phyloP scores from a whole-genome alignment of 1,284 basidiomycete genomes.

The Salmacisia buchloeana region DNA sequence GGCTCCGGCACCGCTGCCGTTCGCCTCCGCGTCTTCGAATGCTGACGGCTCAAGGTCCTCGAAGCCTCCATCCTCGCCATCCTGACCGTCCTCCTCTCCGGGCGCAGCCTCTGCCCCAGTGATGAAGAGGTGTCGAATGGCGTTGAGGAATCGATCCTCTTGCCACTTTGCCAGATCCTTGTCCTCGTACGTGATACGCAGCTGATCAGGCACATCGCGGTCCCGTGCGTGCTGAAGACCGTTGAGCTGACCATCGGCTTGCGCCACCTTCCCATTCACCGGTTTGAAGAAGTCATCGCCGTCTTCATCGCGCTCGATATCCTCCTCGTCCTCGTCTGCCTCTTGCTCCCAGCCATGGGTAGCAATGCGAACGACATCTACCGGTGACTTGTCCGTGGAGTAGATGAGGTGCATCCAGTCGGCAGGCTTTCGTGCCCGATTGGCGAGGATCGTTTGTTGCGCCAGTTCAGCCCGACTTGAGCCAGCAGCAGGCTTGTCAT shows the following conservation, averaged over 20 bases:
- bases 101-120: conserved; percentile 67
- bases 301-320: conserved; percentile 14
- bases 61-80: conserved; percentile 51
- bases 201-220: conserved; percentile 63
- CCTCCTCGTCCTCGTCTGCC: conserved; percentile 32
- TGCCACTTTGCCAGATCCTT: conserved; percentile 68
- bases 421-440: conserved; percentile 48
- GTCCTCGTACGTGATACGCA: conserved; percentile 60
- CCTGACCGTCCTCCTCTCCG: conserved; percentile 49
- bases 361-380: conserved; percentile 59
- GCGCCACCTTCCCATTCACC: conserved; percentile 15
- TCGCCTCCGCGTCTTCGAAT: conserved; percentile 21
- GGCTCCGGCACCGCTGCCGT: background rate
- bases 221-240: conserved; percentile 48
- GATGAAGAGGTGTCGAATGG: conserved; percentile 83
- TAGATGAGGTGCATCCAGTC: conserved; percentile 88
- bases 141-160: conserved; percentile 75
- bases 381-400: conserved; percentile 63
- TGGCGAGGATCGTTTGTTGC: conserved; percentile 53
- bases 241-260: conserved; percentile 46
- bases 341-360: conserved; percentile 19
- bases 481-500: conserved; percentile 2
- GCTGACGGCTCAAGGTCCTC: conserved; percentile 41
- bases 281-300: conserved; percentile 70
- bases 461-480: conserved; percentile 57